Conservation (phyloP, 75 land plant species). For the Azolla pinnata region DNA sequence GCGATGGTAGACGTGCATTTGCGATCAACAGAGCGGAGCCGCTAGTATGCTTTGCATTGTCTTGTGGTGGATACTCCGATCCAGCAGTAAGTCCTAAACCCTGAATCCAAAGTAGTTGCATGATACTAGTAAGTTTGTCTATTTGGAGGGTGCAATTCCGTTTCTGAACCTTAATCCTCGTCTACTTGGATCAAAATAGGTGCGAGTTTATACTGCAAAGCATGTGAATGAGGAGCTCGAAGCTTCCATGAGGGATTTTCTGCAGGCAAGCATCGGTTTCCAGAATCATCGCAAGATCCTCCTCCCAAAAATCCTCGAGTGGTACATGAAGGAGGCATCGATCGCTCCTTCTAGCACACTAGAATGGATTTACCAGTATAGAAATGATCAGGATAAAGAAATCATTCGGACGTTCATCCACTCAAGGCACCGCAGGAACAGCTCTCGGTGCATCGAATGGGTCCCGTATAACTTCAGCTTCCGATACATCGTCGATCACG, state of each 20-base stretch:
- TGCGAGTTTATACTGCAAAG: constrained; percentile 38
- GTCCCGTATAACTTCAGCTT: constrained; percentile 62
- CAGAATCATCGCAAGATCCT: constrained; percentile 25
- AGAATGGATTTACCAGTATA: constrained; percentile 29
- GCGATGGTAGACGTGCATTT: constrained; percentile 30
- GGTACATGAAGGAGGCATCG: constrained; percentile 25
- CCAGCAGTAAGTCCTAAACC: constrained; percentile 22
- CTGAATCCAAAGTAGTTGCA: not conserved
- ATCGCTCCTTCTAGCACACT: constrained; percentile 17
- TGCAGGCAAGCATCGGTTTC: constrained; percentile 34
- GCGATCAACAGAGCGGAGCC: constrained; percentile 25
- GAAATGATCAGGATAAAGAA: constrained; percentile 15
- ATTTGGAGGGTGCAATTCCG: not conserved
- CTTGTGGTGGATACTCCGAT: constrained; percentile 37
- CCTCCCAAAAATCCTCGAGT: constrained; percentile 30
- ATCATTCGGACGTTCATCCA: constrained; percentile 14
- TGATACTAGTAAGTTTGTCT: not conserved
- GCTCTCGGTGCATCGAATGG: constrained; percentile 30
- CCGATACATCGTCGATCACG: constrained; percentile 50
- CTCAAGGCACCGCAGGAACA: constrained; percentile 18
- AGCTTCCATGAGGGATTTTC: constrained; percentile 31
- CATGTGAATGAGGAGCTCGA: constrained; percentile 36
- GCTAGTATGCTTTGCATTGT: constrained; percentile 31
- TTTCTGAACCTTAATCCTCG: not conserved
- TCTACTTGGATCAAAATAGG: constrained; percentile 15